A percentile compares a stretch with the other conserved stretches of the same genome.
Evolutionary conservation across 148 eudicot genomes (phyloP).

Genomic region (Tetragonia tetragonoides): DNA sequence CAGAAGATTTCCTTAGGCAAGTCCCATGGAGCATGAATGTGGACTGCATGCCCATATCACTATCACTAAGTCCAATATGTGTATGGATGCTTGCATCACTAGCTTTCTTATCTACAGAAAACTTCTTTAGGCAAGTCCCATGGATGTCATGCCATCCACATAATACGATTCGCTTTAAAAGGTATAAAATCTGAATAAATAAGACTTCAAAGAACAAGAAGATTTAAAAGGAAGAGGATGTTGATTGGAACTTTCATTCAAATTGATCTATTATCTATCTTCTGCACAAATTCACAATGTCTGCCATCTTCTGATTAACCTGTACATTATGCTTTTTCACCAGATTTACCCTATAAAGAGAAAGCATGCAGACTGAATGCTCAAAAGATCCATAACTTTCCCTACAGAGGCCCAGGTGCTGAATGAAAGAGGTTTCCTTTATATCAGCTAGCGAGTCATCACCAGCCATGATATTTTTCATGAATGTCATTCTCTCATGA

Average conservation of each 20-base stretch:
- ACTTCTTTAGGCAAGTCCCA: background rate
- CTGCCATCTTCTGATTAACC: background rate
- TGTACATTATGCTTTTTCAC: background rate
- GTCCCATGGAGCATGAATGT: background rate
- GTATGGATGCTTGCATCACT: background rate
- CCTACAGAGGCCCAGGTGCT: background rate
- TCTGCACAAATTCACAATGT: background rate
- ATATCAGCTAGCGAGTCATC: background rate
- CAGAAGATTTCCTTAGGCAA: too few species aligned
- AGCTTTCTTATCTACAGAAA: background rate
- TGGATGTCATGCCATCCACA: background rate
- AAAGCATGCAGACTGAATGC: background rate
- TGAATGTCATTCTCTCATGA: background rate
- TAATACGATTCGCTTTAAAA: background rate
- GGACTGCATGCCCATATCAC: background rate
- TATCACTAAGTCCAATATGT: background rate
- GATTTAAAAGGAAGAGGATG: background rate
- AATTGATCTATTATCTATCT: background rate
- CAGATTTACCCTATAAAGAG: background rate
- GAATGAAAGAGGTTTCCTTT: too few species aligned
- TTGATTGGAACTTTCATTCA: background rate
- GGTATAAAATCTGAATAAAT: background rate
- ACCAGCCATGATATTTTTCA: background rate
- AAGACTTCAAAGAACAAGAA: background rate
- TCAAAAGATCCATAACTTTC: background rate